Evolutionary conservation across 129 eudicot genomes (phyloP).

Genomic region (Saussurea involucrata): DNA sequence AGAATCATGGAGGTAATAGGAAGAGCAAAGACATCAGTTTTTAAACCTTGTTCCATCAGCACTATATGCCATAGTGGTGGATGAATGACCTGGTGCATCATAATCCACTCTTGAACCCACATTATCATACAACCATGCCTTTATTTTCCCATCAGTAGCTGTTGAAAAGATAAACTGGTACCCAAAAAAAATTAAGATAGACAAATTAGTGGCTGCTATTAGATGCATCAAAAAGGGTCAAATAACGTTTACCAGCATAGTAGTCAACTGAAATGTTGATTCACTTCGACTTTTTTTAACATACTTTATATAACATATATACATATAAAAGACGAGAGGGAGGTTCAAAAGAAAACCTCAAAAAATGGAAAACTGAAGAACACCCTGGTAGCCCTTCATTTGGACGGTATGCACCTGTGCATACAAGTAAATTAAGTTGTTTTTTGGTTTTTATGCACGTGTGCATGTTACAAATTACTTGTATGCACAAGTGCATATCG

Average conservation of each 20-base stretch:
- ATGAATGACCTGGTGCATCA: constrained; percentile 78
- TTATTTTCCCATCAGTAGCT: constrained; percentile 76
- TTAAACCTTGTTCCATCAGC: constrained; percentile 71
- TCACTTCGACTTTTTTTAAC: background rate
- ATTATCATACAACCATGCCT: constrained; percentile 76
- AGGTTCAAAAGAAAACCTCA: too few relatives aligned
- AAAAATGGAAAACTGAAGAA: too few relatives aligned
- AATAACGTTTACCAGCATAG: background rate
- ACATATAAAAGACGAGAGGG: background rate
- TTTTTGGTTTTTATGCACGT: too few relatives aligned
- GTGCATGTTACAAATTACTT: too few relatives aligned
- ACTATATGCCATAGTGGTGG: constrained; percentile 71
- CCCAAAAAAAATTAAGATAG: background rate
- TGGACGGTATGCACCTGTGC: too few relatives aligned
- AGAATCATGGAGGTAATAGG: background rate
- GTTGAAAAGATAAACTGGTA: constrained; percentile 72
- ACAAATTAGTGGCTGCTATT: constrained; percentile 5
- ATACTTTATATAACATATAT: background rate
- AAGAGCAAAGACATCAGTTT: background rate
- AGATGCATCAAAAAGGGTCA: background rate
- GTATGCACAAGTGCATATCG: too few relatives aligned
- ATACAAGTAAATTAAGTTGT: too few relatives aligned
- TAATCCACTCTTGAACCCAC: constrained; percentile 80
- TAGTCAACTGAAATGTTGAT: background rate
- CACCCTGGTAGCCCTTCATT: too few relatives aligned